Base-by-base conservation (phyloP, 768 basidiomycete genomes). In the Calocybe gangraenosa region DNA sequence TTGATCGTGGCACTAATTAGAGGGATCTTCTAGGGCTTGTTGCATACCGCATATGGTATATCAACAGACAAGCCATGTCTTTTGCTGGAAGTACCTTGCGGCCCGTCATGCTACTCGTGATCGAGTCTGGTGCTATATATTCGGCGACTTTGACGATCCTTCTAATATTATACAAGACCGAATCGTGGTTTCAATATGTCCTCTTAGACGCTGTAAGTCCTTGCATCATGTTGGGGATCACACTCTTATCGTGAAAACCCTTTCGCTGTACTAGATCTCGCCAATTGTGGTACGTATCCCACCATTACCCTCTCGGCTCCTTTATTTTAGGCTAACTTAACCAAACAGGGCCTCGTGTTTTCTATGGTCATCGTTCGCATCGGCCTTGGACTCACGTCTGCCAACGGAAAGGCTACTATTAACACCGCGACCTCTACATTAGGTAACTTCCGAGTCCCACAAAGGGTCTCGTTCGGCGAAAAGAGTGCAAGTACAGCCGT, bases 281-380 rank as follows among this genome's bases (percentile, higher is more conserved):
- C 36, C 23, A 15, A 32, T 43, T 17, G 23, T 32, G 11, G 15
- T 34, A 9, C 20, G 34, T 42, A 11, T 10, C 31, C 25, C 25
- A 11, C n/a, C n/a, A n/a, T n/a, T n/a, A n/a, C 11, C 25, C 25
- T 28, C 6, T 28, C 11, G 6, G 25, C 6, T 5, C 11, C 11
- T 28, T 11, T 28, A 28, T 28, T 11, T 11, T 5, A 19, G n/a
- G 18, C 36, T 38, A 10, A 7, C 9, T 9, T 20, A 18, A 3
- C 17, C 19, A 3, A 10, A 15, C 15, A 50, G 44, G 58, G 68
- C 40, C 58, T 65, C 28, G 68, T 68, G 0, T 71, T 71, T 52
- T 66, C 66, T 18, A 55, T 71, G 50, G 63, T 71, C 51, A 71
- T 69, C 42, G 64, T 69, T 36, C 66, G 67, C 22, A 60, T 69